These are phyloP conservation scores for Stachybotrys chartarum DNA, from an alignment of 2,329 filamentous ascomycete genomes.

Conservation along the genomic window DNA sequence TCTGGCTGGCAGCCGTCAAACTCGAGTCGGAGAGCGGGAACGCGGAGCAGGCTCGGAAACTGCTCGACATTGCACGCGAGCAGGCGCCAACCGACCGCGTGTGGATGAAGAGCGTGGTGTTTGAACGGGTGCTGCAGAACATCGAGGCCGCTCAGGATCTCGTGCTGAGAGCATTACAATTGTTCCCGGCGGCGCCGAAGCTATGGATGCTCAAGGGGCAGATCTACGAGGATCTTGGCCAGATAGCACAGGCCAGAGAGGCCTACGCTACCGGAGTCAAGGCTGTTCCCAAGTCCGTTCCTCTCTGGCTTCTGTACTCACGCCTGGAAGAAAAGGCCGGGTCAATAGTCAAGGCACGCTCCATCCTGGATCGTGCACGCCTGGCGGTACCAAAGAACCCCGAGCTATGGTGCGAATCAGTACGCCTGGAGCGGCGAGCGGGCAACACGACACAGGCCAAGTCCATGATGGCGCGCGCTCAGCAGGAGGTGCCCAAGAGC, in stretches of 20 bases:
- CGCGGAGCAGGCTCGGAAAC: conserved; percentile 70
- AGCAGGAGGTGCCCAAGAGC: conserved; percentile 83
- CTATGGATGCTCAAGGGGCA: conserved; percentile 99
- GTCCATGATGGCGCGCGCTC: conserved; percentile 84
- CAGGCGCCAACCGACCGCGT: conserved; percentile 93
- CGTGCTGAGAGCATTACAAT: conserved; percentile 75
- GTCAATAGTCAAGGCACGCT: conserved; percentile 83
- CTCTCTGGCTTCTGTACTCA: conserved; percentile 84
- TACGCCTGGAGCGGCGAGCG: conserved; percentile 83
- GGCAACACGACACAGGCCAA: conserved; percentile 80
- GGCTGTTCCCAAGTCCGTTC: conserved; percentile 74
- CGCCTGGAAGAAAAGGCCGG: conserved; percentile 82
- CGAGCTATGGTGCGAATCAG: conserved; percentile 86
- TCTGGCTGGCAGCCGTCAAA: conserved; percentile 94
- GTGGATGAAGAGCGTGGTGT: conserved; percentile 93
- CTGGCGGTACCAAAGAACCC: conserved; percentile 80
- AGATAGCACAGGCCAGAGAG: conserved; percentile 77
- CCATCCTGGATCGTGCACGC: conserved; percentile 84
- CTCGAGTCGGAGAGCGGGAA: conserved; percentile 87
- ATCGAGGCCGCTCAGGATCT: conserved; percentile 77
- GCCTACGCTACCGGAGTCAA: conserved; percentile 85
- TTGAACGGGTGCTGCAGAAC: conserved; percentile 79
- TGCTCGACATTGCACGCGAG: conserved; percentile 75
- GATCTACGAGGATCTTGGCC: conserved; percentile 81
- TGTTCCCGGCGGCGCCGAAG: conserved; percentile 80